Percentiles rank a stretch among this genome's conserved stretches.
Conservation (phyloP, 768 basidiomycete species). For the Macrolepiota dolichaula region DNA sequence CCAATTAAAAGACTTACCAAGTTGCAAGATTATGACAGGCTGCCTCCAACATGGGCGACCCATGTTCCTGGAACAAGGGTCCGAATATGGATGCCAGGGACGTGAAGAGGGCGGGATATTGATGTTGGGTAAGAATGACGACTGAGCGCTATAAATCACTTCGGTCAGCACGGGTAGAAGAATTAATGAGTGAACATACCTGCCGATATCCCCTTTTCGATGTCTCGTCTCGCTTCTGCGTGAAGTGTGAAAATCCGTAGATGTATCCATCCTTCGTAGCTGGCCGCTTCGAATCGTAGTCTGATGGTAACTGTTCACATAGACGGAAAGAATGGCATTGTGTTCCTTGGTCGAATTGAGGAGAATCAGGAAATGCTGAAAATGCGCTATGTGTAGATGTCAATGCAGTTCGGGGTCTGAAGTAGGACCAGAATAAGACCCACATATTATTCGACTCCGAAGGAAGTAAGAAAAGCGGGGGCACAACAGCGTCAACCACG, state of each 20-base stretch:
- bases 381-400: slow-evolving; percentile 64
- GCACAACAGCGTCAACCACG: slow-evolving; percentile 67
- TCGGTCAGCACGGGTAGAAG: neutral
- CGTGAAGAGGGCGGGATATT: slow-evolving; percentile 84
- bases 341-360: slow-evolving; percentile 80
- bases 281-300: slow-evolving; percentile 26
- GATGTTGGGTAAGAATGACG: slow-evolving; percentile 75
- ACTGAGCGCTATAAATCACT: slow-evolving; percentile 56
- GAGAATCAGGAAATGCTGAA: slow-evolving; percentile 87
- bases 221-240: slow-evolving; percentile 58
- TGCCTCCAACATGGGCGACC: slow-evolving; percentile 77
- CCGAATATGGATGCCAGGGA: slow-evolving; percentile 64
- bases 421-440: slow-evolving; percentile 22
- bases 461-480: slow-evolving; percentile 59
- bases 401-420: slow-evolving; percentile 1
- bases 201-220: slow-evolving; percentile 82
- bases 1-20: slow-evolving; percentile 53
- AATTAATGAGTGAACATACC: slow-evolving; percentile 32
- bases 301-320: slow-evolving; percentile 38
- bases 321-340: slow-evolving; percentile 87
- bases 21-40: slow-evolving; percentile 83
- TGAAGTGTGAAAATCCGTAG: slow-evolving; percentile 78
- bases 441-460: slow-evolving; percentile 83
- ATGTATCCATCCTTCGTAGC: slow-evolving; percentile 59
- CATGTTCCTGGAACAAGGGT: slow-evolving; percentile 69